These are phyloP conservation scores for Eremochloa ophiuroides DNA, from an alignment of 176 grass and related monocot species.

Conservation along the genomic window DNA sequence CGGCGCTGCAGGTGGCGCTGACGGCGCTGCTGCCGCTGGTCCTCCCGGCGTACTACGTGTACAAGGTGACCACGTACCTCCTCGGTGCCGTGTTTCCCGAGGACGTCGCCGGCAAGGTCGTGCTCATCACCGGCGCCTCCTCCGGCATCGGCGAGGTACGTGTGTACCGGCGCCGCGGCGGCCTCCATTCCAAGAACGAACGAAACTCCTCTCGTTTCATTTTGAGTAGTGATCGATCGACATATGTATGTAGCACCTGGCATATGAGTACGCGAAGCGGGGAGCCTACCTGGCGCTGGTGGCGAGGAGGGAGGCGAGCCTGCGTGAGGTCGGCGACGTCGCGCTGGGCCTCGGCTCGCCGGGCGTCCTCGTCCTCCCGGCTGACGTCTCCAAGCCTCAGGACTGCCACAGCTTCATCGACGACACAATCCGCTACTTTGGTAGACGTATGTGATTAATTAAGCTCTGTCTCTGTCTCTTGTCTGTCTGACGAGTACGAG, in stretches of 20 bases:
- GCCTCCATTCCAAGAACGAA: background rate
- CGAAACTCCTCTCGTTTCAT: background rate
- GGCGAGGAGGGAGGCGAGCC: constrained; percentile 75
- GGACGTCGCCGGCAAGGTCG: constrained; percentile 58
- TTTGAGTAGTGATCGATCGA: background rate
- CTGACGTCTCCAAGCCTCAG: constrained; percentile 49
- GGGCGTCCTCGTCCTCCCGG: constrained; percentile 56
- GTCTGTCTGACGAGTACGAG: background rate
- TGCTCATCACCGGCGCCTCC: constrained; percentile 69
- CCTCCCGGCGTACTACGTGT: constrained; percentile 48
- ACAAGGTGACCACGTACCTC: constrained; percentile 45
- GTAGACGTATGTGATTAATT: constrained; percentile 43
- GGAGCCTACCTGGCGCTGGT: constrained; percentile 56
- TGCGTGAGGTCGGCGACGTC: constrained; percentile 46
- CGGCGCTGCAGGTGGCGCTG: background rate
- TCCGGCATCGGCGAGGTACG: constrained; percentile 79
- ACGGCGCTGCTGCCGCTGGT: constrained; percentile 18
- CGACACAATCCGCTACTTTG: constrained; percentile 43
- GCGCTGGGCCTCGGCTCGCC: constrained; percentile 50
- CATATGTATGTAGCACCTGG: background rate
- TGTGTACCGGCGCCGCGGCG: background rate
- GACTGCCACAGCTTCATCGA: constrained; percentile 53
- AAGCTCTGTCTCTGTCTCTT: too few species aligned
- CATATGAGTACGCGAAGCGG: constrained; percentile 34
- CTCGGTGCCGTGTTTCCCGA: constrained; percentile 46